Percentiles rank a stretch among this genome's conserved stretches.
Conservation (phyloP, 2,329 filamentous ascomycete species). For the Ceratocystis albifundus region DNA sequence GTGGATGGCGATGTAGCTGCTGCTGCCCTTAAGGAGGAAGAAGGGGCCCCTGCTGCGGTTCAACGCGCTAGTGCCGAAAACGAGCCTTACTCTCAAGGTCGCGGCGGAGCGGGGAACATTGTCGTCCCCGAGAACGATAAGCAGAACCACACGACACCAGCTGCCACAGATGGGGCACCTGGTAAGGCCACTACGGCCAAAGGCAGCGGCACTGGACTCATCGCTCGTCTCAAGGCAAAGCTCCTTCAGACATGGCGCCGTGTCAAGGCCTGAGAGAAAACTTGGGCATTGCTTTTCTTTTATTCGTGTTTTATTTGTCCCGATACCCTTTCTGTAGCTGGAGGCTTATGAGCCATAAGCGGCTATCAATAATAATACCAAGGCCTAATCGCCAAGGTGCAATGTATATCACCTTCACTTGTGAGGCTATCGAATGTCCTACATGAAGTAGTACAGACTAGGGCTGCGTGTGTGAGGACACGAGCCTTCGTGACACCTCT, state of each 20-base stretch:
- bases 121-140: constrained; percentile 30
- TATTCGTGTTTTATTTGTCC: constrained; percentile 5
- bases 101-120: constrained; percentile 50
- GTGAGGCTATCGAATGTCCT: too few species aligned
- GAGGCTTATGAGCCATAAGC: background rate
- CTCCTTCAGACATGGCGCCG: constrained; percentile 2
- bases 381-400: background rate
- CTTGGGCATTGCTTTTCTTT: background rate
- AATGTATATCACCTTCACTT: background rate
- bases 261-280: constrained; percentile 4
- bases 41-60: constrained; percentile 43
- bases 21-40: constrained; percentile 38
- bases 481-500: too few species aligned
- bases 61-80: constrained; percentile 37
- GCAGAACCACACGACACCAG: constrained; percentile 27
- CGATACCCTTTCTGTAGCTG: constrained; percentile 10
- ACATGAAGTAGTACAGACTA: background rate
- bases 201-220: constrained; percentile 24
- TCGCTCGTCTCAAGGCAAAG: constrained; percentile 5
- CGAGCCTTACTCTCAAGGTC: constrained; percentile 45
- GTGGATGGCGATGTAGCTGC: constrained; percentile 36
- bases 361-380: background rate
- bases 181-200: constrained; percentile 42
- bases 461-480: background rate
- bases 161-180: constrained; percentile 31